Base-by-base conservation (phyloP, 2,329 filamentous ascomycete genomes). In the Penicillium verrucosum region DNA sequence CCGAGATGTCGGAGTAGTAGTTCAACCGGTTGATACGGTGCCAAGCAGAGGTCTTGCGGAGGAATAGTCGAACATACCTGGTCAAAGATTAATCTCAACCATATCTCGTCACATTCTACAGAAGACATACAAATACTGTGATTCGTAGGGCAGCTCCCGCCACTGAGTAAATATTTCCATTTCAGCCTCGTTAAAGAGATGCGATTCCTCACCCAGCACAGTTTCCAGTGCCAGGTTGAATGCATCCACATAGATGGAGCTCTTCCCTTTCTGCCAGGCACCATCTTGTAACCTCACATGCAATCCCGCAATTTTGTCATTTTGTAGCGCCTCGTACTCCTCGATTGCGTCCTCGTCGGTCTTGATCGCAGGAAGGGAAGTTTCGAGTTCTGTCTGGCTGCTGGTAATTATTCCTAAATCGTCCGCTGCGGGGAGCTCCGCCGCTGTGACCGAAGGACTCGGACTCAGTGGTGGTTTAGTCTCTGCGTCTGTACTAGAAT, bases 201-300 rank as follows among this genome's bases (percentile, higher is more conserved):
- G 90, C 0, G 84, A 82, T 74, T 99, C 94, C 56, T 97, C 90
- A 47, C 90, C 86, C 12, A 97, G 77, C 4, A 99, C 94, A 0
- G 90, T 96, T 57, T 93, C 87, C 47, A 99, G 78, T 2, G 93
- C 91, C 14, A 97, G 80, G 68, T 96, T 96, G 79, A 99, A 99
- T 0, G 94, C 94, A 75, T 99, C 94, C 18, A 97, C 91, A 67
- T 99, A 99, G 54, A 99, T 90, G 1, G 92, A 97, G 68, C 87
- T 95, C 70, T 85, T 87, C 0, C 91, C 90, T 66, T 82, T 85
- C 5, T 86, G 75, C 90, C 90, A 96, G 58, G 77, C 82, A 49
- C 78, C 79, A 50, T 85, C 76, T 56, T 80, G 80, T 14, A 88
- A 68, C 8, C 83, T 78, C 37, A 79, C 76, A 60, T 81, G 79